These are phyloP conservation scores for Nigrospora osmanthi DNA, from an alignment of 2,329 filamentous ascomycete species.

Conservation along the genomic window DNA sequence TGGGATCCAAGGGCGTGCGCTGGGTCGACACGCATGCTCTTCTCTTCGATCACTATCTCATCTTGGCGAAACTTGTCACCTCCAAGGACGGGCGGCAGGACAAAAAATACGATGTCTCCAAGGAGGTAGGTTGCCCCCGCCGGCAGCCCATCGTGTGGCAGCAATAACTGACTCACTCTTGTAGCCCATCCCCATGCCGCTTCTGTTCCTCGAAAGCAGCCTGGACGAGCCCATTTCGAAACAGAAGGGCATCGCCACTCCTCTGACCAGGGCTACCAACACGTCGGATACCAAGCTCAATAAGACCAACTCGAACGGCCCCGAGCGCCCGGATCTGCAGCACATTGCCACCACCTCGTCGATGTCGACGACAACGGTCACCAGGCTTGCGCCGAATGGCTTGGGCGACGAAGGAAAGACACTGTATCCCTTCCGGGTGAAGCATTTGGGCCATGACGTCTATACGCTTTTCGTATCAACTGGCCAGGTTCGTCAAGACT, in stretches of 20 bases:
- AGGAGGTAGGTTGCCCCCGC: conserved; percentile 50
- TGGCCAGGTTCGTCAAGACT: conserved; percentile 68
- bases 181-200: conserved; percentile 88
- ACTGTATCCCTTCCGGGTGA: conserved; percentile 89
- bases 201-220: conserved; percentile 84
- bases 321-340: conserved; percentile 51
- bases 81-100: conserved; percentile 62
- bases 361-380: conserved; percentile 38
- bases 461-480: conserved; percentile 85
- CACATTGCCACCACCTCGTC: conserved; percentile 65
- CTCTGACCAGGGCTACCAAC: conserved; percentile 52
- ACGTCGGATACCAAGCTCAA: conserved; percentile 50
- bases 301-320: conserved; percentile 43
- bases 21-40: conserved; percentile 93
- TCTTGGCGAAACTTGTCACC: conserved; percentile 74
- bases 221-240: conserved; percentile 89
- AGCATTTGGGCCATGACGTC: conserved; percentile 88
- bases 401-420: conserved; percentile 74
- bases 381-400: conserved; percentile 31
- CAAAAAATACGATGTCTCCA: conserved; percentile 90
- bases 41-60: conserved; percentile 93
- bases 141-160: background rate
- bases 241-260: conserved; percentile 63
- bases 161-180: conserved; percentile 19
- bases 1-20: conserved; percentile 80